Evolutionary conservation across 148 eudicot genomes (phyloP), one percentile per base, ranked within the genome.

Genomic region (Silene uniflora): DNA sequence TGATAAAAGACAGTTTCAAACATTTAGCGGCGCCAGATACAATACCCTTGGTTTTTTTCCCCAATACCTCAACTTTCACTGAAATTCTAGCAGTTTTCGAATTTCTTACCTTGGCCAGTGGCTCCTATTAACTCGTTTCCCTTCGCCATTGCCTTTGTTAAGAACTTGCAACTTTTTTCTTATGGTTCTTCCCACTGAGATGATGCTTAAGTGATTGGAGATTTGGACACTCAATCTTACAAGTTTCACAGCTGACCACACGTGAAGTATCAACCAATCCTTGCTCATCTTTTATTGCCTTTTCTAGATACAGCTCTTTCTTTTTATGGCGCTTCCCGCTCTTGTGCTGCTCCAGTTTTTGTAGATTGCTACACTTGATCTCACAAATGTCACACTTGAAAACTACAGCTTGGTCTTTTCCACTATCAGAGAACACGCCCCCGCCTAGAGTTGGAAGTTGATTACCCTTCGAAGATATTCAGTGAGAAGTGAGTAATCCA

Each of bases 311-410:
- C 35, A 0, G 16, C 66, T 23, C 35, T 62, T 62, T 62, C 66
- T 62, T 62, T 17, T 24, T 11, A 62, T 62, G 66, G 6, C 16
- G 4, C 35, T 62, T 62, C 66, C 66, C 32, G 13, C 35, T 23
- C 35, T 8, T 62, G 66, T 62, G 66, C 27, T 62, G 66, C 66
- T 62, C 32, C 21, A 62, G 32, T 23, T 62, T 62, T 24, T 62
- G 29, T 11, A 62, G 27, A 23, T 62, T 62, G 35, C 32, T 62
- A 62, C 32, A 62, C 17, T 62, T 5, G 9, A 23, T 62, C 66
- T 62, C 66, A 62, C 66, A 62, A 7, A 62, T 62, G 24, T 62
- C 66, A 61, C 66, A 62, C 32, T 12, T 10, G 35, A 62, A 24
- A 10, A 23, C 66, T 3, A 22, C 10, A 4, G 3, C 66, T 24